Conservation (phyloP, 192 early-diverging fungal species). For the Dimargaris verticillata region DNA sequence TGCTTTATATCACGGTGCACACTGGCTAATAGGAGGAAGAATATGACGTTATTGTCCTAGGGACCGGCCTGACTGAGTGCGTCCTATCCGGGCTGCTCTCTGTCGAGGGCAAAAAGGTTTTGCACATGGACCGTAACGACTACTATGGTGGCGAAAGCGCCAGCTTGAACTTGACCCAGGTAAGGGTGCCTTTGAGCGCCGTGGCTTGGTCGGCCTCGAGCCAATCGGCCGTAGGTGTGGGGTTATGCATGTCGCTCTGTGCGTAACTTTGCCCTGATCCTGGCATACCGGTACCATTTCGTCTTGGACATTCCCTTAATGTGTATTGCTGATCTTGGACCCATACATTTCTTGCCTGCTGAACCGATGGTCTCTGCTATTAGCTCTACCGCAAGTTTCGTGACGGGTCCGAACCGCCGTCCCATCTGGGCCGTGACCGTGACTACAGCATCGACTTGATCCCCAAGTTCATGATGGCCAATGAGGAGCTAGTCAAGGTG, state of each 20-base stretch:
- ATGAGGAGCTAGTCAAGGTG: constrained; percentile 92
- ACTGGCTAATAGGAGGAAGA: constrained; percentile 47
- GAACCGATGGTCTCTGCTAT: no score
- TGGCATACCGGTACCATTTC: no score
- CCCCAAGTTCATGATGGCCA: constrained; percentile 99
- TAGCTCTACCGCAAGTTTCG: constrained; percentile 57
- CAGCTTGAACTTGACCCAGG: constrained; percentile 83
- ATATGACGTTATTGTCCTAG: constrained; percentile 79
- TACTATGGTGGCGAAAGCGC: constrained; percentile 98
- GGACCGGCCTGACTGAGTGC: constrained; percentile 82
- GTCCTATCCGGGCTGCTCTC: constrained; percentile 74
- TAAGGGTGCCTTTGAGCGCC: constrained; percentile 9
- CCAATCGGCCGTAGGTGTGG: constrained; percentile 11
- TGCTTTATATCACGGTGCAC: no score
- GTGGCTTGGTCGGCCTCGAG: no score
- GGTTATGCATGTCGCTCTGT: no score
- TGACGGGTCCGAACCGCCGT: constrained; percentile 28
- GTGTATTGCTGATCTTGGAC: no score
- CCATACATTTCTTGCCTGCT: no score
- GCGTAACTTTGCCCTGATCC: no score
- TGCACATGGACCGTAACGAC: constrained; percentile 86
- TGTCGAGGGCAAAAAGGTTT: constrained; percentile 82
- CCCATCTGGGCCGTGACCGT: constrained; percentile 46
- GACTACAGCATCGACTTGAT: constrained; percentile 98
- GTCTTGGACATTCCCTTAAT: no score